These are phyloP conservation scores for Populus tremula DNA, from an alignment of 345 rosid species.

Conservation along the genomic window DNA sequence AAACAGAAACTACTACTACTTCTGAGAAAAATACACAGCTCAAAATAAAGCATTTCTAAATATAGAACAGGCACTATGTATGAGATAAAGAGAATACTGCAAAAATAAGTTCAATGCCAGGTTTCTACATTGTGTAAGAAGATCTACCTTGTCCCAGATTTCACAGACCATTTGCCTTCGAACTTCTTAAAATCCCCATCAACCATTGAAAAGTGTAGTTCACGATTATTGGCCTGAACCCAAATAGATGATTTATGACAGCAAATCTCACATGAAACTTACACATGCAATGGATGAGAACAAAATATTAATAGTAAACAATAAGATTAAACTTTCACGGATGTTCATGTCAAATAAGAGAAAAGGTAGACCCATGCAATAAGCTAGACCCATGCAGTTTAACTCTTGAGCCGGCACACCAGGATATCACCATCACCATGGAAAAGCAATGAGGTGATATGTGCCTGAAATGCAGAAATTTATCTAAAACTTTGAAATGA, in stretches of 20 bases:
- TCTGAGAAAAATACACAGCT: not conserved
- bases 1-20: not conserved
- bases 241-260: not conserved
- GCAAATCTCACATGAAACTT: not conserved
- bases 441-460: not conserved
- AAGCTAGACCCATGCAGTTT: not conserved
- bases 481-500: not conserved
- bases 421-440: not conserved
- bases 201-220: slow-evolving; percentile 86
- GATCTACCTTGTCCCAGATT: slow-evolving; percentile 64
- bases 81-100: not conserved
- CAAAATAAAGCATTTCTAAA: not conserved
- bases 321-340: not conserved
- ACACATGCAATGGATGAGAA: not conserved
- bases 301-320: too few species aligned
- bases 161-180: slow-evolving; percentile 90
- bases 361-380: not conserved
- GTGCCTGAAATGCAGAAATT: not conserved
- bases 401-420: not conserved
- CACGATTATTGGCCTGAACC: slow-evolving; percentile 58
- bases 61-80: not conserved
- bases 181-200: slow-evolving; percentile 98
- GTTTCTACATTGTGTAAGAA: not conserved
- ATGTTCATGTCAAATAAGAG: not conserved
- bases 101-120: slow-evolving; percentile 1